A percentile compares a stretch with the other conserved stretches of the same genome.
These are phyloP conservation scores for Bipolaris zeicola DNA, from an alignment of 2,329 filamentous ascomycete genomes.

Conservation along the genomic window DNA sequence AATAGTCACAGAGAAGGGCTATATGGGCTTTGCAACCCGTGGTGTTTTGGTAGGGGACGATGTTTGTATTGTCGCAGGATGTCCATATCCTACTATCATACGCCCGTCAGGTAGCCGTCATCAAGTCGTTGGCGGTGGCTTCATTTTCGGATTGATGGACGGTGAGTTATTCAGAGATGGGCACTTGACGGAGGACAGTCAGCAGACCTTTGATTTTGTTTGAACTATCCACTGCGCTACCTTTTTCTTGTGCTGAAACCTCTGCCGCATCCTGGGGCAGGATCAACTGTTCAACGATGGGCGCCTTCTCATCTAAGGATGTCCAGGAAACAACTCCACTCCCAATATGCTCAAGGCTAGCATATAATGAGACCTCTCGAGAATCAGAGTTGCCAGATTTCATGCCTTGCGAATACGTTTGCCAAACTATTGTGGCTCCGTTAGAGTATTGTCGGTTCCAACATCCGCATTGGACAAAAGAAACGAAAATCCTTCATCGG, in stretches of 20 bases:
- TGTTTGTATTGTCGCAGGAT: background rate
- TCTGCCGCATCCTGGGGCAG: background rate
- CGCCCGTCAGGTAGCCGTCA: background rate
- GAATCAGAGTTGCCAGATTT: background rate
- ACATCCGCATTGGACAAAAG: background rate
- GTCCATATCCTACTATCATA: background rate
- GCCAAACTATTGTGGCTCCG: background rate
- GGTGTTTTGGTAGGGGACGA: background rate
- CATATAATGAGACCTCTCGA: background rate
- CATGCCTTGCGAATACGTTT: background rate
- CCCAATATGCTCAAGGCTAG: too few species aligned
- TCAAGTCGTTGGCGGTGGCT: background rate
- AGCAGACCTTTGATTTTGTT: background rate
- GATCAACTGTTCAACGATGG: background rate
- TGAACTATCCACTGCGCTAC: background rate
- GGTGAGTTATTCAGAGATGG: background rate
- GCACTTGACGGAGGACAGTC: background rate
- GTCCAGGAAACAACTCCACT: too few species aligned
- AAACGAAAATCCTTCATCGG: too few species aligned
- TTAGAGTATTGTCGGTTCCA: background rate
- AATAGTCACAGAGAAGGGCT: background rate
- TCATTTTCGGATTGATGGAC: background rate
- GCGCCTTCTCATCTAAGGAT: too few species aligned
- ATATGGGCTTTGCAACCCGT: background rate
- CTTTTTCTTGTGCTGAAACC: background rate